phyloP scores from a whole-genome alignment of 2,329 filamentous ascomycete species.

The Lojkania enalia region DNA sequence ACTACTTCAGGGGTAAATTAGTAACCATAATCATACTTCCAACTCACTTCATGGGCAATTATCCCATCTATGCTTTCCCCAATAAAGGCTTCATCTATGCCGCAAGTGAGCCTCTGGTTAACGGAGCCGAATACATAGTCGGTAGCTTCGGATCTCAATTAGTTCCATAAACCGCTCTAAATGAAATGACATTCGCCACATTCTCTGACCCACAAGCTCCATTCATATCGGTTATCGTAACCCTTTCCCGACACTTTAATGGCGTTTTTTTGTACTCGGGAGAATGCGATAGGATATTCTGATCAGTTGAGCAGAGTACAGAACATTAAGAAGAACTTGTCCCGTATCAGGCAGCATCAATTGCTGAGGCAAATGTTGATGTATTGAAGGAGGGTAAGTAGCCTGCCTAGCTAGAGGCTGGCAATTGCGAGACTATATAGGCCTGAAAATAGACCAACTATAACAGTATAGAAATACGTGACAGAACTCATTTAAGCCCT shows the following conservation, averaged over 20 bases:
- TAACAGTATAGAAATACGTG: no score
- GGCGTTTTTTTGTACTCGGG: conserved; percentile 52
- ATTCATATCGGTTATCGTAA: conserved; percentile 41
- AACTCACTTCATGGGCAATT: conserved; percentile 54
- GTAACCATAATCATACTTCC: no score
- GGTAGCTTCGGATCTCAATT: conserved; percentile 52
- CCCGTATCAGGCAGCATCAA: no score
- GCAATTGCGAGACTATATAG: no score
- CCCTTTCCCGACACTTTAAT: conserved; percentile 50
- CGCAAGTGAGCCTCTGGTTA: conserved; percentile 56
- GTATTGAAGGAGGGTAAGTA: no score
- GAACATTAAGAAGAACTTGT: conserved; percentile 58
- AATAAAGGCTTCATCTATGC: conserved; percentile 48
- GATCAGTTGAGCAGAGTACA: conserved; percentile 46
- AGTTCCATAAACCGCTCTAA: conserved; percentile 46
- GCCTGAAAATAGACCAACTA: no score
- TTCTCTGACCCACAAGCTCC: conserved; percentile 47
- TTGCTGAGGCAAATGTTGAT: no score
- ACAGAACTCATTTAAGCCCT: conserved; percentile 62
- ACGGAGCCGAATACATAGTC: conserved; percentile 59
- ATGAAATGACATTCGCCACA: conserved; percentile 38
- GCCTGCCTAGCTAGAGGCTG: no score
- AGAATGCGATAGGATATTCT: conserved; percentile 47
- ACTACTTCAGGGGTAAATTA: no score
- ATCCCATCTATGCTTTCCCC: conserved; percentile 48